Conservation (phyloP, 2,329 filamentous ascomycete genomes). For the Thielaviopsis ethacetica region DNA sequence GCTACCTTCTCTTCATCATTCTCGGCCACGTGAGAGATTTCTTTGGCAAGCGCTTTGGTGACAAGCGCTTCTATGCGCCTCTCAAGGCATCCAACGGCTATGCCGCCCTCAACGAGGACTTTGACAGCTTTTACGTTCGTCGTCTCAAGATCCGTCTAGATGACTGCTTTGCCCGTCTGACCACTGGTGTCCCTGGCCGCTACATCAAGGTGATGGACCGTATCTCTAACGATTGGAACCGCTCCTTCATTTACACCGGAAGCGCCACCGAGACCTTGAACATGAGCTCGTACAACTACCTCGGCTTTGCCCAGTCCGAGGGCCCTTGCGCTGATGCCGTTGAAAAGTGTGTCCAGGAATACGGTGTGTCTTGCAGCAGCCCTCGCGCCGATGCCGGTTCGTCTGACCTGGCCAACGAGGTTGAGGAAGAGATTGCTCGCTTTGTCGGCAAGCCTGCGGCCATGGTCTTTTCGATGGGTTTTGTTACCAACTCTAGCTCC, state of each 20-base stretch:
- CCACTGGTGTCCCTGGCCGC: conserved; percentile 82
- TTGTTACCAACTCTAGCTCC: conserved; percentile 83
- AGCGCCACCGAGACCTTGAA: conserved; percentile 90
- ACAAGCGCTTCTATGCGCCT: conserved; percentile 66
- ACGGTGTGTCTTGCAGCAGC: conserved; percentile 70
- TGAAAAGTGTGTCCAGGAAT: conserved; percentile 69
- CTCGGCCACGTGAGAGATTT: conserved; percentile 94
- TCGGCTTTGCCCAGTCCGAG: conserved; percentile 94
- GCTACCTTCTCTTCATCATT: conserved; percentile 87
- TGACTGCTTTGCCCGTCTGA: conserved; percentile 87
- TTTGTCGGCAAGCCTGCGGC: conserved; percentile 91
- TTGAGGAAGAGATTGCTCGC: conserved; percentile 72
- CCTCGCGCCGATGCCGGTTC: conserved; percentile 74
- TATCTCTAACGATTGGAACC: conserved; percentile 79
- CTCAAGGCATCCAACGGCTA: conserved; percentile 76
- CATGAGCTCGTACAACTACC: conserved; percentile 99
- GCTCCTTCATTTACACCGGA: conserved; percentile 74
- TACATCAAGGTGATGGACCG: conserved; percentile 89
- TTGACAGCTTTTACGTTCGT: conserved; percentile 95
- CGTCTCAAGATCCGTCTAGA: conserved; percentile 88
- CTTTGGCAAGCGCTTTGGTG: conserved; percentile 88
- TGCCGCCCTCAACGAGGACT: conserved; percentile 90
- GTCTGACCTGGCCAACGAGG: conserved; percentile 71
- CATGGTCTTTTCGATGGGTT: conserved; percentile 99
- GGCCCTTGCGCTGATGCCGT: conserved; percentile 89